Evolutionary conservation across 1,284 basidiomycete genomes (phyloP), one percentile per base, ranked within the genome.

Genomic region (Microbotryum scabiosae): DNA sequence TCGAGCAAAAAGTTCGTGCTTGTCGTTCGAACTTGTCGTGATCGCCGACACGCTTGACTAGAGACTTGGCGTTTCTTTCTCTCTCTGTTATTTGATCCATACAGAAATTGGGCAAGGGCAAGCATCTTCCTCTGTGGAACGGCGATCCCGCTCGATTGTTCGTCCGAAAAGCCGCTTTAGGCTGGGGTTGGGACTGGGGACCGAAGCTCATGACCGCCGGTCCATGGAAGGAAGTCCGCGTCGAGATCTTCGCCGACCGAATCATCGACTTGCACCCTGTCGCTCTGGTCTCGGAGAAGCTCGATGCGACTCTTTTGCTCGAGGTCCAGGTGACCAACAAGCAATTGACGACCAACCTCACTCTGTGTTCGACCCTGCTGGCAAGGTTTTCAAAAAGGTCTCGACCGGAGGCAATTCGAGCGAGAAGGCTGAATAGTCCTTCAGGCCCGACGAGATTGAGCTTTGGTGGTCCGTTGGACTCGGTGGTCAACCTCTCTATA

Each of bases 101-200:
- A 12, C 18, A 47, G 5, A 18, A 49, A 0, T 57, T 65, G 12
- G 57, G 63, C 0, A 74, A 75, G 56, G 79, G 78, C 8, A 71
- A 76, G 43, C 75, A 84, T 71, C 73, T 81, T 44, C 74, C 79
- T 2, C 76, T 86, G 4, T 90, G 87, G 90, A 93, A 93, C 71
- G 90, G 90, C 6, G 88, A 91, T 72, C 84, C 87, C 0, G 87
- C 85, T 68, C 82, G 90, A 47, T 77, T 92, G 26, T 87, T 92
- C 72, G 85, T 91, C 49, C 83, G 90, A 55, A 92, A 92, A 75
- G 88, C 90, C 2, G 86, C 89, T 72, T 93, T 90, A 78, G 87
- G 86, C 81, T 88, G 73, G 68, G 70, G 78, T 25, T 88, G 87
- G 86, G 86, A 89, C 71, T 88, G 88, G 90, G 90, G 87, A 58